Conservation (phyloP, 805 yeast genomes). For the Pichia eremophila region DNA sequence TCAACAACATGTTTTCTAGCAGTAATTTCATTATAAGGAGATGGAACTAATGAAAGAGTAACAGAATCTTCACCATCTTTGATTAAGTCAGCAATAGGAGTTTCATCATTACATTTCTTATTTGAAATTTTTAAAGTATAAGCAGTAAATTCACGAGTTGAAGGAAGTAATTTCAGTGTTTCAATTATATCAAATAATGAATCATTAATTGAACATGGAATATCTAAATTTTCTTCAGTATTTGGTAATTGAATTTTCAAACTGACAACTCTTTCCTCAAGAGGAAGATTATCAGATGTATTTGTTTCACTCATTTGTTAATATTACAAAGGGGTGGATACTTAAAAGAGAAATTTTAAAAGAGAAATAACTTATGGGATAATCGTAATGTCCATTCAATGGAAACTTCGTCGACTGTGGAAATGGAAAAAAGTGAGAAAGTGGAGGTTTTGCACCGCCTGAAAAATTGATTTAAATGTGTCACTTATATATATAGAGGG, state of each 20-base stretch:
- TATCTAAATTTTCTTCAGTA: constrained; percentile 9
- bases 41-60: constrained; percentile 38
- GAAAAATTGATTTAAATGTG: too few species aligned
- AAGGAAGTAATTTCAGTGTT: constrained; percentile 47
- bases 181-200: constrained; percentile 48
- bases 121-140: constrained; percentile 38
- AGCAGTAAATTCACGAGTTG: constrained; percentile 51
- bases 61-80: constrained; percentile 24
- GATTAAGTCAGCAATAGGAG: constrained; percentile 22
- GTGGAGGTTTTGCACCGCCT: too few species aligned
- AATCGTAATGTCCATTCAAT: too few species aligned
- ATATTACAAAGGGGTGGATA: too few species aligned
- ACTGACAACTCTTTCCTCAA: constrained; percentile 10
- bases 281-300: neutral
- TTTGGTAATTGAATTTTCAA: constrained; percentile 9
- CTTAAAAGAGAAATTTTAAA: neutral
- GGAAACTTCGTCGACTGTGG: too few species aligned
- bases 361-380: neutral
- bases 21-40: constrained; percentile 49
- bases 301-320: neutral
- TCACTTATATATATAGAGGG: too few species aligned
- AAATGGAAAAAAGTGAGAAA: too few species aligned
- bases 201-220: constrained; percentile 29
- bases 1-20: constrained; percentile 55
- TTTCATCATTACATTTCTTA: constrained; percentile 22